Percentiles rank a stretch among this genome's conserved stretches.
Evolutionary conservation across 495 filamentous ascomycete species (phyloP).

Genomic region (Staphylotrichum tortipilum): DNA sequence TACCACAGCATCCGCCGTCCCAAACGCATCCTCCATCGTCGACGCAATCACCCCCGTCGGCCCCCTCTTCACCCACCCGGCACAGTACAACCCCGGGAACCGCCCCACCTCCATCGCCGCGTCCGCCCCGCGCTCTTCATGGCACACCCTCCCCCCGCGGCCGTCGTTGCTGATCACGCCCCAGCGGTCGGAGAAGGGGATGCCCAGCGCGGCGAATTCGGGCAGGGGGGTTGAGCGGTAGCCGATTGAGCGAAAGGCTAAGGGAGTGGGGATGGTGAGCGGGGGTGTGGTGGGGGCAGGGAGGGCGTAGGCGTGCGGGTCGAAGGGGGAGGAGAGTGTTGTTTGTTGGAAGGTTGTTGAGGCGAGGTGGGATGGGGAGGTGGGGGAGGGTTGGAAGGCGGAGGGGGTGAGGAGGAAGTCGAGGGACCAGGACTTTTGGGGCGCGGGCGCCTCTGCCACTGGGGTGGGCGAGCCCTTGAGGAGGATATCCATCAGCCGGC

Average conservation of each 20-base stretch:
- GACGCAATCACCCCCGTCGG: constrained; percentile 93
- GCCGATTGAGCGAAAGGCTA: constrained; percentile 86
- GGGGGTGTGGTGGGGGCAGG: constrained; percentile 33
- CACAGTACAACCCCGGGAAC: constrained; percentile 80
- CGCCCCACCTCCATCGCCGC: constrained; percentile 17
- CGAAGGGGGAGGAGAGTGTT: constrained; percentile 36
- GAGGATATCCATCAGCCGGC: constrained; percentile 71
- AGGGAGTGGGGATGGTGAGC: constrained; percentile 41
- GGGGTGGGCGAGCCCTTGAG: constrained; percentile 55
- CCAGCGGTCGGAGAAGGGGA: constrained; percentile 63
- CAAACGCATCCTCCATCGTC: constrained; percentile 93
- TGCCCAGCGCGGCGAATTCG: constrained; percentile 65
- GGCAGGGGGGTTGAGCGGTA: constrained; percentile 74
- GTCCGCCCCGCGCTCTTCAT: constrained; percentile 22
- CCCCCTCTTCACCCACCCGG: constrained; percentile 93
- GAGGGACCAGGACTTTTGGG: constrained; percentile 65
- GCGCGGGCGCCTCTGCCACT: background rate
- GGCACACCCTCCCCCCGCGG: constrained; percentile 59
- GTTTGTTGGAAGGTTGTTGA: constrained; percentile 62
- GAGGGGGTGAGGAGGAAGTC: constrained; percentile 72
- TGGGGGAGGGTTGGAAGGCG: constrained; percentile 48
- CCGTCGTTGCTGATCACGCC: constrained; percentile 84
- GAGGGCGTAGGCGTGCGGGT: constrained; percentile 44
- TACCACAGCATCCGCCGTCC: constrained; percentile 71
- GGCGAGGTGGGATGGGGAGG: constrained; percentile 40